phyloP scores from a whole-genome alignment of 2,329 filamentous ascomycete genomes.

The Aureobasidium sp. region DNA sequence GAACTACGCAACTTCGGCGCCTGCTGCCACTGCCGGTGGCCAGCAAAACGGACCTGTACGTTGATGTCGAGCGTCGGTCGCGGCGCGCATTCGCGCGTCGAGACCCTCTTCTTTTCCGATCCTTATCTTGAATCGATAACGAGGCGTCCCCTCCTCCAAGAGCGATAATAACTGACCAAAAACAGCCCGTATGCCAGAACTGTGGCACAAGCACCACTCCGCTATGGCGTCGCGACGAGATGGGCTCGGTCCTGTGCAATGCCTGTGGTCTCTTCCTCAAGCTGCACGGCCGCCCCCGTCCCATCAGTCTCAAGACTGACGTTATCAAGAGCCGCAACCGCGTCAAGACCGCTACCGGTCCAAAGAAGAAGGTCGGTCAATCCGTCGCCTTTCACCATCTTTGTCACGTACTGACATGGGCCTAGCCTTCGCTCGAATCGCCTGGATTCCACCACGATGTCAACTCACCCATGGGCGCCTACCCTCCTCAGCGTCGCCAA shows the following conservation, averaged over 20 bases:
- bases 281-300: constrained; percentile 83
- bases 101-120: constrained; percentile 16
- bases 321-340: constrained; percentile 99
- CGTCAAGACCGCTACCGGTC: constrained; percentile 78
- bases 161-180: too few relatives aligned
- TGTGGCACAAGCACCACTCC: constrained; percentile 93
- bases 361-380: constrained; percentile 48
- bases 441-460: constrained; percentile 48
- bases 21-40: constrained; percentile 55
- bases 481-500: constrained; percentile 33
- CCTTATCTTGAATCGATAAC: constrained; percentile 19
- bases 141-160: neutral
- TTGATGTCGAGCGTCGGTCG: constrained; percentile 17
- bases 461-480: constrained; percentile 29
- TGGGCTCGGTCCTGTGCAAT: constrained; percentile 93
- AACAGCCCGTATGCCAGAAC: constrained; percentile 93
- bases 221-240: constrained; percentile 94
- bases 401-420: neutral
- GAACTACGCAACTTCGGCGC: constrained; percentile 55
- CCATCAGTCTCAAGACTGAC: constrained; percentile 96
- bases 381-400: neutral
- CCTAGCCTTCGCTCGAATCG: constrained; percentile 38
- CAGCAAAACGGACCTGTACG: constrained; percentile 52
- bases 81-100: neutral
- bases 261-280: constrained; percentile 97